Evolutionary conservation across 2,329 filamentous ascomycete genomes (phyloP).

Genomic region (Pestalotiopsis fici): DNA sequence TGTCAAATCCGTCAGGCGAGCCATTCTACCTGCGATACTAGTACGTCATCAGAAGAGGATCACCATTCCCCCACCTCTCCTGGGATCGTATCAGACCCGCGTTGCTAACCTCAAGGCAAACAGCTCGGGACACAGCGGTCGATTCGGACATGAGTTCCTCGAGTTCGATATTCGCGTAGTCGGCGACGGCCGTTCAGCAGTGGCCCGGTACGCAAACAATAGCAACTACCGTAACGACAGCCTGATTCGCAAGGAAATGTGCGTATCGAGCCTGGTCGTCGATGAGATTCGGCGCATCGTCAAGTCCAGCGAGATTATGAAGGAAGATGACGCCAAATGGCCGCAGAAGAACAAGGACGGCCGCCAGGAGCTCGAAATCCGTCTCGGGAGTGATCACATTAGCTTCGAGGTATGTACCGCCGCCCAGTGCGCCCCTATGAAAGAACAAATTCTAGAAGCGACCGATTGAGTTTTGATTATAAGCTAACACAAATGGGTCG

Average conservation of each 20-base stretch:
- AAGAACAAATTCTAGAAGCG: not conserved
- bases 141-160: constrained; percentile 97
- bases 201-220: constrained; percentile 97
- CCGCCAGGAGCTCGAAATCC: constrained; percentile 92
- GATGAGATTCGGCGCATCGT: constrained; percentile 97
- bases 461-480: not conserved
- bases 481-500: constrained; percentile 9
- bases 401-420: constrained; percentile 80
- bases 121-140: constrained; percentile 95
- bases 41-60: constrained; percentile 53
- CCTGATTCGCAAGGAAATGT: constrained; percentile 99
- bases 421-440: not conserved
- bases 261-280: constrained; percentile 86
- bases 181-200: constrained; percentile 89
- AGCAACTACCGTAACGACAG: constrained; percentile 99
- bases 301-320: constrained; percentile 95
- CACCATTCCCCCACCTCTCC: not conserved
- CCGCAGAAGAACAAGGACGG: constrained; percentile 99
- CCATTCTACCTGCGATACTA: constrained; percentile 98
- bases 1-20: constrained; percentile 51
- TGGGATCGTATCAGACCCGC: not conserved
- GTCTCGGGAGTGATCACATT: constrained; percentile 92
- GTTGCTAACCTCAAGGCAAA: not conserved
- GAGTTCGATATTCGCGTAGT: constrained; percentile 96
- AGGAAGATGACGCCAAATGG: constrained; percentile 99